Percentiles rank a stretch among this genome's conserved stretches.
Conservation (phyloP, 2,329 filamentous ascomycete genomes). For the Fusarium tricinctum region DNA sequence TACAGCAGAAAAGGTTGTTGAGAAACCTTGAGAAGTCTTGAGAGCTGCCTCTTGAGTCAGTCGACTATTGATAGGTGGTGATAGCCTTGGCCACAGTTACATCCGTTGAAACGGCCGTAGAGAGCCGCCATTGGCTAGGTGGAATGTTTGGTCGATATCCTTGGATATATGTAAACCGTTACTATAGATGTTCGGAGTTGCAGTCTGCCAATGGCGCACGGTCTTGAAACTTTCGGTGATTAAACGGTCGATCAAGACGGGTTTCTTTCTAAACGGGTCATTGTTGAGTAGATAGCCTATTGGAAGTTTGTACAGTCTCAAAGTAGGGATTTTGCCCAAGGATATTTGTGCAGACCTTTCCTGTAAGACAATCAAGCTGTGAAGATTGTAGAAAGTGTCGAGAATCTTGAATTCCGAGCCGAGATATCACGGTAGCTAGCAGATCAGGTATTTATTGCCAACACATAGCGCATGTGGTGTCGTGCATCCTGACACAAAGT, state of each 20-base stretch:
- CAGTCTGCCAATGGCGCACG: constrained; percentile 19
- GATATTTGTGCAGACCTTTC: neutral
- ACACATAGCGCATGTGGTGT: constrained; percentile 23
- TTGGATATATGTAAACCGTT: constrained; percentile 34
- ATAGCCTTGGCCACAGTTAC: constrained; percentile 12
- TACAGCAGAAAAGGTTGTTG: constrained; percentile 16
- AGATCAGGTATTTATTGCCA: constrained; percentile 7
- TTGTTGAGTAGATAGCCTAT: constrained; percentile 1
- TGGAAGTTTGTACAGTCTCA: neutral
- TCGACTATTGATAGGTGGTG: constrained; percentile 13
- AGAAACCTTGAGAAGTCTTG: constrained; percentile 30
- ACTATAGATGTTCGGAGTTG: constrained; percentile 25
- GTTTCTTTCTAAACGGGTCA: constrained; percentile 18
- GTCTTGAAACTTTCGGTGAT: constrained; percentile 27
- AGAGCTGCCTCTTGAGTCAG: constrained; percentile 2
- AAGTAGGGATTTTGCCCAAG: neutral
- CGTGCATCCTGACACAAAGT: constrained; percentile 10
- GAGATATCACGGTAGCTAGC: neutral
- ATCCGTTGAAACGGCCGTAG: constrained; percentile 5
- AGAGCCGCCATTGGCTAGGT: constrained; percentile 21
- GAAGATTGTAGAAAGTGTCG: neutral
- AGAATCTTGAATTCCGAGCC: too few relatives aligned
- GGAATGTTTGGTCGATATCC: constrained; percentile 24
- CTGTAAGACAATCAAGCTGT: neutral
- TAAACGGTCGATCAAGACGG: constrained; percentile 23